A percentile compares a stretch with the other conserved stretches of the same genome.
Evolutionary conservation across 495 filamentous ascomycete species (phyloP).

Genomic region (Amniculicola lignicola): DNA sequence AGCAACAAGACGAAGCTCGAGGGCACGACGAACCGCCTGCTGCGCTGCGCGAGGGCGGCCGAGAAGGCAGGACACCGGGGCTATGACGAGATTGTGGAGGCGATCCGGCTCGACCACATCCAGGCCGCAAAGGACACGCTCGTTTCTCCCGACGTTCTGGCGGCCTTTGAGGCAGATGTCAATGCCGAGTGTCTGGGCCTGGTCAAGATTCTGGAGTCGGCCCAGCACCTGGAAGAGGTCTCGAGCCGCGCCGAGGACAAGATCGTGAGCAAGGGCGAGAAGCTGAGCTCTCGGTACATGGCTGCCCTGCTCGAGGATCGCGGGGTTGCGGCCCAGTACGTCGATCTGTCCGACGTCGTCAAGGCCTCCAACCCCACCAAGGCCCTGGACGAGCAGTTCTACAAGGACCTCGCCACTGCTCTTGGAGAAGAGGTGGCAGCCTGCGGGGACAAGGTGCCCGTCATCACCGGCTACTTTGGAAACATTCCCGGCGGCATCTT

Average conservation of each 20-base stretch:
- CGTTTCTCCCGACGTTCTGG: constrained; percentile 56
- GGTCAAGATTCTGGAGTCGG: constrained; percentile 57
- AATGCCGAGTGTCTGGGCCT: constrained; percentile 67
- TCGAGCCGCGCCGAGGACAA: constrained; percentile 80
- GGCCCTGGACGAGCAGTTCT: constrained; percentile 74
- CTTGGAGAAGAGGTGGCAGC: constrained; percentile 65
- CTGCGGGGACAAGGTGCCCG: constrained; percentile 56
- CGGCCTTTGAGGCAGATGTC: constrained; percentile 58
- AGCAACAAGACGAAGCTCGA: constrained; percentile 87
- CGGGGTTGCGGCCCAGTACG: constrained; percentile 76
- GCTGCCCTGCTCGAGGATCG: constrained; percentile 72
- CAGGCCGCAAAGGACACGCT: constrained; percentile 62
- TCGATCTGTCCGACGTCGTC: constrained; percentile 77
- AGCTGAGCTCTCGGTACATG: constrained; percentile 86
- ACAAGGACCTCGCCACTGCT: constrained; percentile 61
- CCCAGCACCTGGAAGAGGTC: constrained; percentile 60
- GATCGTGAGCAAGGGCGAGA: constrained; percentile 90
- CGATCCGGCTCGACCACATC: constrained; percentile 72
- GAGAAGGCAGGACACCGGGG: constrained; percentile 58
- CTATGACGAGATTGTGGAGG: constrained; percentile 68
- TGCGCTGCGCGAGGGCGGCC: constrained; percentile 66
- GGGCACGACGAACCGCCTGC: constrained; percentile 84
- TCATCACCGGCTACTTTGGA: constrained; percentile 49
- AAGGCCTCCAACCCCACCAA: constrained; percentile 56
- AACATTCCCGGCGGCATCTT: constrained; percentile 50